Evolutionary conservation across 2,329 filamentous ascomycete genomes (phyloP), one percentile per base, ranked within the genome.

Genomic region (Paecilomyces fulvus): DNA sequence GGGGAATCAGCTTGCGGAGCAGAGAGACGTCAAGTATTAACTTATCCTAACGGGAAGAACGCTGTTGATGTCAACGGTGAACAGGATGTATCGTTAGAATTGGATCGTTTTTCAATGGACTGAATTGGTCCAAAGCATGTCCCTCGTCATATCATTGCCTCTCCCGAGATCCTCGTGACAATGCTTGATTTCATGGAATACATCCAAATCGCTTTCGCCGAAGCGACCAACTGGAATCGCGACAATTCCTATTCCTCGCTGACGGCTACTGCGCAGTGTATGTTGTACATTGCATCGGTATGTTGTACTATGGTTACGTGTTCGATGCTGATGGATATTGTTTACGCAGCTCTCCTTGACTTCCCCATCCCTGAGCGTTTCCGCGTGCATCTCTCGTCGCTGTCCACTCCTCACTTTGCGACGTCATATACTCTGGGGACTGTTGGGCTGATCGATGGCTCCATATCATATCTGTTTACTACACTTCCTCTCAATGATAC

Each of bases 111-210:
- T 30, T 20, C 9, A 21, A 49, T 49, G 20, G 7, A 14, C 49
- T 49, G 12, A n/a, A 21, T 43, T 49, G 12, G 14, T 20, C n/a
- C 20, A 43, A n/a, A 33, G 46, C 30, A 54, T 49, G 23, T n/a
- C 33, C 17, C 12, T 17, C 14, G 25, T n/a, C 9, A 12, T 30
- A 28, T 48, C 31, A n/a, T 25, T 9, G 49, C 50, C 53, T 11
- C 21, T 53, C 37, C 37, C 37, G 37, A 8, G 14, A 17, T 43
- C n/a, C n/a, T 17, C 5, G 37, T 43, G 63, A 79, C 70, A 65
- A 96, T 96, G 92, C 86, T 94, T 77, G 88, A 92, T 76, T 96
- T 96, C 79, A 95, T 96, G 90, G 91, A 95, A 76, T 92, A 95
- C 79, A 87, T 96, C 78, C 90, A 95, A 76, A 83, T 88, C 76